Percentiles rank a stretch among this genome's conserved stretches.
phyloP scores from a whole-genome alignment of 1,139 yeast genomes.

The Casaregolazyma suthepensis region DNA sequence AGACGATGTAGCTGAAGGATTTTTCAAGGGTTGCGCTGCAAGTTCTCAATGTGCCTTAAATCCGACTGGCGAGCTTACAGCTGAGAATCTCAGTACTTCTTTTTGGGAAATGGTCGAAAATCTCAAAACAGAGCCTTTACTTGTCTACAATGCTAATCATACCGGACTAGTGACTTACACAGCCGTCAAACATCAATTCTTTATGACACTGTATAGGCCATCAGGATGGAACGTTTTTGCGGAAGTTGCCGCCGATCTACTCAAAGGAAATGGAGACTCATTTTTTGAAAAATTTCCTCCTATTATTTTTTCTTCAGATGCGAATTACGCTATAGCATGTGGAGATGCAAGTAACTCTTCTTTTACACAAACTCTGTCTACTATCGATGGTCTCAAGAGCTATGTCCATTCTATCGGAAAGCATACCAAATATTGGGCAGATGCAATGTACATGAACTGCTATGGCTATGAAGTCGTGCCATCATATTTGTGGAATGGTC shows the following conservation, averaged over 20 bases:
- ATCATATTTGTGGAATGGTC: slow-evolving; percentile 15
- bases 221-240: slow-evolving; percentile 10
- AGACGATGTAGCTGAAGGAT: slow-evolving; percentile 11
- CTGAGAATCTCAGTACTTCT: slow-evolving; percentile 8
- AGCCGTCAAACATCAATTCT: slow-evolving; percentile 7
- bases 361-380: neutral
- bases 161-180: slow-evolving; percentile 12
- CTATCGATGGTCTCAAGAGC: slow-evolving; percentile 8
- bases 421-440: neutral
- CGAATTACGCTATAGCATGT: slow-evolving; percentile 15
- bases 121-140: slow-evolving; percentile 10
- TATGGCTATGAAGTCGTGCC: slow-evolving; percentile 8
- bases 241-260: slow-evolving; percentile 9
- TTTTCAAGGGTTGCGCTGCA: slow-evolving; percentile 11
- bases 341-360: slow-evolving; percentile 13
- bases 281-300: slow-evolving; percentile 1
- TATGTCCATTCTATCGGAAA: neutral
- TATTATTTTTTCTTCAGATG: neutral
- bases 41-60: slow-evolving; percentile 13
- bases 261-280: slow-evolving; percentile 9
- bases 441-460: slow-evolving; percentile 10
- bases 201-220: slow-evolving; percentile 11
- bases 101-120: slow-evolving; percentile 6
- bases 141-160: slow-evolving; percentile 10
- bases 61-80: slow-evolving; percentile 7